Conservation (phyloP, 108 stramenopile species). For the Cylindrotheca fusiformis region DNA sequence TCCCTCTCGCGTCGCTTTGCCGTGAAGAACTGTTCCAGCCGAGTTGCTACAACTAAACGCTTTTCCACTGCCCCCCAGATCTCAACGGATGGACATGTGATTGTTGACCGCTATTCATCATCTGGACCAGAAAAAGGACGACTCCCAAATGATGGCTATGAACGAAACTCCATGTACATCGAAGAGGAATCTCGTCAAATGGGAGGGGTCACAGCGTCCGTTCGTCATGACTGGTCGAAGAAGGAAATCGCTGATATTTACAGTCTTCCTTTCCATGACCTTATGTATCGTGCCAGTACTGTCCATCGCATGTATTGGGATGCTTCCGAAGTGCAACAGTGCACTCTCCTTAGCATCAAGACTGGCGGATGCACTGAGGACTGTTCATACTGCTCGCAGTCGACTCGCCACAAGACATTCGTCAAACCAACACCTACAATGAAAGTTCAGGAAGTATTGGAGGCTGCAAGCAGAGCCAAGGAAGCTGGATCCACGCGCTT, state of each 20-base stretch:
- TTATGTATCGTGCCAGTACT: conserved; percentile 92
- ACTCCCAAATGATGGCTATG: conserved; percentile 71
- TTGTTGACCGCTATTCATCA: conserved; percentile 29
- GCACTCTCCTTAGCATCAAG: conserved; percentile 96
- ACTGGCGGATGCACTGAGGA: conserved; percentile 98
- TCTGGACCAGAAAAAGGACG: conserved; percentile 12
- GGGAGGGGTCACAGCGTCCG: conserved; percentile 66
- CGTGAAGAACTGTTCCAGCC: background rate
- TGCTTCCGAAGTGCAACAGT: conserved; percentile 95
- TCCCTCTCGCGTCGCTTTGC: conserved; percentile 2
- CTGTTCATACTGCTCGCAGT: conserved; percentile 96
- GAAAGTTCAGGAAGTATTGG: conserved; percentile 97
- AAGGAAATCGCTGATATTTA: conserved; percentile 91
- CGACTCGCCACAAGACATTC: conserved; percentile 93
- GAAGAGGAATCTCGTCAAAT: conserved; percentile 65
- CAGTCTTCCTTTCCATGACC: conserved; percentile 91
- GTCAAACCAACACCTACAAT: conserved; percentile 98
- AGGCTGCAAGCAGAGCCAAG: conserved; percentile 92
- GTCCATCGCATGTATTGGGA: conserved; percentile 98
- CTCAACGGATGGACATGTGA: conserved; percentile 8
- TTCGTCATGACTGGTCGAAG: conserved; percentile 93
- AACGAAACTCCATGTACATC: conserved; percentile 71
- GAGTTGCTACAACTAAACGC: background rate
- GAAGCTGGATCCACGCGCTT: conserved; percentile 96
- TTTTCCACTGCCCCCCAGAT: conserved; percentile 26